Evolutionary conservation across 371 early-diverging fungal species (phyloP).

Genomic region (Actinomortierella wolfii): DNA sequence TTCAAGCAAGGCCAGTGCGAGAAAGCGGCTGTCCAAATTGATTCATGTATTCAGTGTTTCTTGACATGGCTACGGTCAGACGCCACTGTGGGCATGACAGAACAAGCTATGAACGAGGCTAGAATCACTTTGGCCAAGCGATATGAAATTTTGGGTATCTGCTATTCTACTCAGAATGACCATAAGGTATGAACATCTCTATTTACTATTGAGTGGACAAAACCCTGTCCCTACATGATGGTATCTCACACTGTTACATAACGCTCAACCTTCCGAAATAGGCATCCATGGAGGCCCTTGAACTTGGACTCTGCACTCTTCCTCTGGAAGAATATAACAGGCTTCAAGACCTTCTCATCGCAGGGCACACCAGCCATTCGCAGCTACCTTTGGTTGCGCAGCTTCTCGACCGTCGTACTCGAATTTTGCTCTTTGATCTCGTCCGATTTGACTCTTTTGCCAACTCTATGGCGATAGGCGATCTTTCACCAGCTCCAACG

Average conservation of each 20-base stretch:
- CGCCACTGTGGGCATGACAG: neutral
- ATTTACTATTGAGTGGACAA: too few relatives aligned
- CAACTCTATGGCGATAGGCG: neutral
- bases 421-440: constrained; percentile 15
- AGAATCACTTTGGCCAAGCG: constrained; percentile 28
- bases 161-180: constrained; percentile 18
- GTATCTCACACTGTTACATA: too few relatives aligned
- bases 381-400: constrained; percentile 22
- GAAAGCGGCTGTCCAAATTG: constrained; percentile 23
- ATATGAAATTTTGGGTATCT: constrained; percentile 35
- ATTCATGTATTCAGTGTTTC: constrained; percentile 14
- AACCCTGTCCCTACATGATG: too few relatives aligned
- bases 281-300: constrained; percentile 2
- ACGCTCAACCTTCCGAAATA: too few relatives aligned
- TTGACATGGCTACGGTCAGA: constrained; percentile 13
- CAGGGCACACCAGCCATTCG: constrained; percentile 8
- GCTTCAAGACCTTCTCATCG: constrained; percentile 4
- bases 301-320: constrained; percentile 22
- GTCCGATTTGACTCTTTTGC: constrained; percentile 11
- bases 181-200: constrained; percentile 1
- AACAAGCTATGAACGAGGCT: constrained; percentile 1
- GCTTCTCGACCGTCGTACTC: constrained; percentile 21
- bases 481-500: constrained; percentile 7
- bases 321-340: constrained; percentile 19
- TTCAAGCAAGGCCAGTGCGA: constrained; percentile 17